phyloP scores from a whole-genome alignment of 495 filamentous ascomycete genomes.

The Aspergillus panamensis region DNA sequence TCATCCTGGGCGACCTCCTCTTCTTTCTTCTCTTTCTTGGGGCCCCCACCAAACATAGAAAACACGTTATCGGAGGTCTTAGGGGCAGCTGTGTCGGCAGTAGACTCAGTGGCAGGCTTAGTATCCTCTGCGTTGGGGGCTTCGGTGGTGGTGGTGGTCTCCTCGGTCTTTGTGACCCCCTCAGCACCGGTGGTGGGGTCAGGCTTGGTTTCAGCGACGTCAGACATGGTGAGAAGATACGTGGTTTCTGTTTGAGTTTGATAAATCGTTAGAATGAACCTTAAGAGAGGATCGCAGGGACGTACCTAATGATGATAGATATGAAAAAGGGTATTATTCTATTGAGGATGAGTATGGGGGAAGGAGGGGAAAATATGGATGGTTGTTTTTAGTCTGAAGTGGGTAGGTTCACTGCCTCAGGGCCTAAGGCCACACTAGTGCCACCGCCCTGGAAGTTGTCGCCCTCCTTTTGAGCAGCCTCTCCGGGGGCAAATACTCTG shows the following conservation, averaged over 20 bases:
- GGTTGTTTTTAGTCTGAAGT: constrained; percentile 25
- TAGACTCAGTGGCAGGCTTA: constrained; percentile 40
- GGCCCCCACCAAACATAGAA: constrained; percentile 94
- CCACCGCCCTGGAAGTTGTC: no score
- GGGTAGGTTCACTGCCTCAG: constrained; percentile 21
- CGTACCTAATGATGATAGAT: constrained; percentile 21
- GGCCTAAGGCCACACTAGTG: constrained; percentile 23
- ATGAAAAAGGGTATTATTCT: constrained; percentile 11
- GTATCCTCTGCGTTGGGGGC: constrained; percentile 33
- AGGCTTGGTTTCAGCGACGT: constrained; percentile 46
- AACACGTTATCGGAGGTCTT: constrained; percentile 75
- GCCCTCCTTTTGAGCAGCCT: neutral
- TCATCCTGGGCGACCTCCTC: constrained; percentile 75
- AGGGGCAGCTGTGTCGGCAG: constrained; percentile 38
- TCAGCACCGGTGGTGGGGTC: constrained; percentile 48
- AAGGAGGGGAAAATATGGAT: constrained; percentile 27
- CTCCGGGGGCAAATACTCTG: neutral
- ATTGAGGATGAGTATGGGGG: constrained; percentile 11
- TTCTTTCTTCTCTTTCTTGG: constrained; percentile 79
- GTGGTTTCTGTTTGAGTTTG: constrained; percentile 10
- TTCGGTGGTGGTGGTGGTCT: constrained; percentile 32
- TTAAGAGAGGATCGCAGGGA: neutral
- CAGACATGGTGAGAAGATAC: constrained; percentile 41
- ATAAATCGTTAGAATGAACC: neutral
- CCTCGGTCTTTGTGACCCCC: constrained; percentile 36